Evolutionary conservation across 1,139 yeast species (phyloP).

Genomic region (Candida tropicalis): DNA sequence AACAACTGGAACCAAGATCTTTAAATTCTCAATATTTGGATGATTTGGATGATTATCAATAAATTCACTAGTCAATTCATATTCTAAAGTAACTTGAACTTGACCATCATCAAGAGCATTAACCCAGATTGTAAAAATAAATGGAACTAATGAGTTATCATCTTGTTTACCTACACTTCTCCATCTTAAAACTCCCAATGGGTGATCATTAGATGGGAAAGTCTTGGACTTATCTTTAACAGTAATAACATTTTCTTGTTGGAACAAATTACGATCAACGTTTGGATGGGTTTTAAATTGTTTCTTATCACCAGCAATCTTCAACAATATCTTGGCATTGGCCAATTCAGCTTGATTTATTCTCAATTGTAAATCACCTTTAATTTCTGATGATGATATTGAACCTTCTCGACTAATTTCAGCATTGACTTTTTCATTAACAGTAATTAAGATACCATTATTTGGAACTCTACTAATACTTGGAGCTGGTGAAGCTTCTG

Average conservation of each 20-base stretch:
- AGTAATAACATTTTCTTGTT: conserved; percentile 58
- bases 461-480: conserved; percentile 46
- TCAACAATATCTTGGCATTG: conserved; percentile 62
- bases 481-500: conserved; percentile 29
- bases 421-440: conserved; percentile 79
- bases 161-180: conserved; percentile 66
- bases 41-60: conserved; percentile 31
- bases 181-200: conserved; percentile 93
- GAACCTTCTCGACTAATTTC: conserved; percentile 85
- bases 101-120: conserved; percentile 53
- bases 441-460: conserved; percentile 76
- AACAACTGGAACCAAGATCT: conserved; percentile 66
- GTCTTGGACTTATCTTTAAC: conserved; percentile 77
- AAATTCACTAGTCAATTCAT: conserved; percentile 60
- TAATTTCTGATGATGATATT: conserved; percentile 71
- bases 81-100: conserved; percentile 83
- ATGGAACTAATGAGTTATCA: conserved; percentile 63
- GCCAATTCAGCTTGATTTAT: conserved; percentile 74
- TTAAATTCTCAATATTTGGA: conserved; percentile 55
- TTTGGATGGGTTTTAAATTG: conserved; percentile 96
- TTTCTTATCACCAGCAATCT: conserved; percentile 50
- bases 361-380: conserved; percentile 90
- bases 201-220: conserved; percentile 90
- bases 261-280: conserved; percentile 78
- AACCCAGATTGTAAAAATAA: conserved; percentile 86